Evolutionary conservation across 2,329 filamentous ascomycete genomes (phyloP).

Genomic region (Alternaria brassicicola): DNA sequence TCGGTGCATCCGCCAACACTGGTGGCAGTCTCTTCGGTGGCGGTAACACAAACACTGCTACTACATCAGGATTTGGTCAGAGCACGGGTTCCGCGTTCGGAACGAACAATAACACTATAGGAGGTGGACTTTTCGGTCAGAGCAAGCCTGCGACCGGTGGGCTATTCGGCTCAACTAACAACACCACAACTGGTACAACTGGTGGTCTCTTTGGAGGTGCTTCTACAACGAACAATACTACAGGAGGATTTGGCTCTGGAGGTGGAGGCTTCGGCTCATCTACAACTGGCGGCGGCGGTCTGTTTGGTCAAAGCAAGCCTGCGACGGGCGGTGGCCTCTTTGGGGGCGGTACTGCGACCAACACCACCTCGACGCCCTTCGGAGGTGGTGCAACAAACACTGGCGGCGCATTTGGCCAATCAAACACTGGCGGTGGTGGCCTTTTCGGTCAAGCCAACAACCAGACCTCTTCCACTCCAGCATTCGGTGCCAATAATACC

Average conservation of each 20-base stretch:
- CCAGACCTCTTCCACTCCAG: slow-evolving; percentile 32
- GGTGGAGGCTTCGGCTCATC: slow-evolving; percentile 46
- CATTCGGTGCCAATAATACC: slow-evolving; percentile 36
- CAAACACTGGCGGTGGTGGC: slow-evolving; percentile 41
- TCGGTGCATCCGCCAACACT: slow-evolving; percentile 54
- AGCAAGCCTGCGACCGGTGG: slow-evolving; percentile 46
- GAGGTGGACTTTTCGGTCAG: slow-evolving; percentile 43
- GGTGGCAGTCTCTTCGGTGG: slow-evolving; percentile 55
- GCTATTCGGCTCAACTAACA: slow-evolving; percentile 48
- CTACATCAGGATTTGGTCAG: slow-evolving; percentile 43
- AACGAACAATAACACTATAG: slow-evolving; percentile 32
- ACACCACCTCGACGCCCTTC: slow-evolving; percentile 34
- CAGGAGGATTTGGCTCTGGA: slow-evolving; percentile 29
- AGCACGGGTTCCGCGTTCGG: slow-evolving; percentile 40
- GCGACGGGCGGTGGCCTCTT: slow-evolving; percentile 44
- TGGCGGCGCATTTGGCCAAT: slow-evolving; percentile 31
- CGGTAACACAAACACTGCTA: slow-evolving; percentile 38
- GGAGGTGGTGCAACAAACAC: slow-evolving; percentile 36
- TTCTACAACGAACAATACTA: slow-evolving; percentile 30
- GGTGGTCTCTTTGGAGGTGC: slow-evolving; percentile 46
- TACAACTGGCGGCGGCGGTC: slow-evolving; percentile 40
- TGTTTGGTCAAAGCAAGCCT: slow-evolving; percentile 58
- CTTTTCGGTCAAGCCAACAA: slow-evolving; percentile 44
- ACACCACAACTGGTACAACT: slow-evolving; percentile 34
- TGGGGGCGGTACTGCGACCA: slow-evolving; percentile 35